Evolutionary conservation across 306 rosid genomes (phyloP).

Genomic region (Cucumis melo): DNA sequence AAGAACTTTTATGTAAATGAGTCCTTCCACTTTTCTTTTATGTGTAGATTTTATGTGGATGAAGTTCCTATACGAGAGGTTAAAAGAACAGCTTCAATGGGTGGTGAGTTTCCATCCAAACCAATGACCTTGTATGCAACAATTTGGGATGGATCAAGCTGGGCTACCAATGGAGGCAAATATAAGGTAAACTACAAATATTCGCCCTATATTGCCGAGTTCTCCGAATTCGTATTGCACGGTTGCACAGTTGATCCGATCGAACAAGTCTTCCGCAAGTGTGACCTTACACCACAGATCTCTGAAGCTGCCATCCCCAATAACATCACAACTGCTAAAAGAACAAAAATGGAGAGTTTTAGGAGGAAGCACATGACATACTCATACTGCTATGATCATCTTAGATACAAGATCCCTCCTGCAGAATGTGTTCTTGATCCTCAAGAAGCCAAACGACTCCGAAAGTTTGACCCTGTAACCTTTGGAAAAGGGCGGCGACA

Average conservation of each 20-base stretch:
- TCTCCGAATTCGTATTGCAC: constrained; percentile 64
- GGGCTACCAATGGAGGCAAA: constrained; percentile 98
- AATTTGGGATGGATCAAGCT: constrained; percentile 92
- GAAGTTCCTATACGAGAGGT: constrained; percentile 70
- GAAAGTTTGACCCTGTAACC: constrained; percentile 55
- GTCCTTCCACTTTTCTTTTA: neutral
- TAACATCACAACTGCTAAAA: constrained; percentile 26
- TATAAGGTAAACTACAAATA: constrained; percentile 83
- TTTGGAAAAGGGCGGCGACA: constrained; percentile 53
- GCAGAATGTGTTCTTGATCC: constrained; percentile 58
- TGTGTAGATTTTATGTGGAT: constrained; percentile 80
- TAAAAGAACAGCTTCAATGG: constrained; percentile 59
- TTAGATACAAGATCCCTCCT: constrained; percentile 48
- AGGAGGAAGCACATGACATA: constrained; percentile 84
- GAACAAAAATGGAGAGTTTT: constrained; percentile 45
- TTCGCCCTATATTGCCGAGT: constrained; percentile 62
- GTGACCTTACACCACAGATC: constrained; percentile 29
- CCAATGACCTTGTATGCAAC: constrained; percentile 92
- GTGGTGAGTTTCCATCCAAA: constrained; percentile 87
- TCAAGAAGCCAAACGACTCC: constrained; percentile 55
- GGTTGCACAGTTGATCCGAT: constrained; percentile 84
- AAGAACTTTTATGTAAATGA: too few relatives aligned
- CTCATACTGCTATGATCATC: constrained; percentile 71
- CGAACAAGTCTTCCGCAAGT: constrained; percentile 31
- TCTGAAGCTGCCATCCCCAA: constrained; percentile 25